Percentiles rank a stretch among this genome's conserved stretches.
Conservation (phyloP, 352 stramenopile species). For the Albugo laibachii region DNA sequence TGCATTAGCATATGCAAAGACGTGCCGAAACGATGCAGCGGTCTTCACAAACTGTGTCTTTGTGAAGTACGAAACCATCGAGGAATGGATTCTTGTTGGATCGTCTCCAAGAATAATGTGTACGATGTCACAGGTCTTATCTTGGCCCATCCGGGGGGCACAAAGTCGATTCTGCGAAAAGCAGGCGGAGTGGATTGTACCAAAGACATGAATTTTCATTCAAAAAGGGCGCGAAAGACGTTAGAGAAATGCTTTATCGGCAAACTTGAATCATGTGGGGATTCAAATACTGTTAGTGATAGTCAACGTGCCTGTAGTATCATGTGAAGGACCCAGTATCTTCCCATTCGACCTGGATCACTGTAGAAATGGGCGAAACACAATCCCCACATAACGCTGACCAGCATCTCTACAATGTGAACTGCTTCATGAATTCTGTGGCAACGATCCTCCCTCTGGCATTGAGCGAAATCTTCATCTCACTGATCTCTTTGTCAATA, state of each 20-base stretch:
- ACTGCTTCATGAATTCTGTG: conserved; percentile 90
- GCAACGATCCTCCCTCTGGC: conserved; percentile 84
- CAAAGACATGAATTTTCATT: conserved; percentile 71
- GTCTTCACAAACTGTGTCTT: conserved; percentile 43
- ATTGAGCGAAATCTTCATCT: conserved; percentile 94
- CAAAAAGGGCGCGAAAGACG: conserved; percentile 45
- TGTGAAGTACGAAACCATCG: conserved; percentile 76
- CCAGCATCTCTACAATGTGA: conserved; percentile 20
- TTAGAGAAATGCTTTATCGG: conserved; percentile 69
- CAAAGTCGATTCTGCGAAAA: conserved; percentile 60
- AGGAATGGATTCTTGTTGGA: conserved; percentile 84
- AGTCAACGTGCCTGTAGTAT: conserved; percentile 33
- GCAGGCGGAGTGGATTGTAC: conserved; percentile 50
- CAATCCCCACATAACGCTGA: no score
- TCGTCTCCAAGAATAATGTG: conserved; percentile 79
- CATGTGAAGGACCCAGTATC: conserved; percentile 19
- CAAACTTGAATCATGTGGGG: conserved; percentile 42
- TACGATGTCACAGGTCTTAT: conserved; percentile 76
- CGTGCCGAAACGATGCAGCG: conserved; percentile 23
- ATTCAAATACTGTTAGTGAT: conserved; percentile 12
- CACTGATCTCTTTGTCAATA: conserved; percentile 95
- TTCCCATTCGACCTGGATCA: no score
- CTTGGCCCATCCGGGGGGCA: conserved; percentile 48
- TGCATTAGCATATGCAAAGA: background rate
- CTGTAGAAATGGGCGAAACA: no score